A percentile compares a stretch with the other conserved stretches of the same genome.
These are phyloP conservation scores for Cubamyces lactineus DNA, from an alignment of 768 basidiomycete species.

Conservation along the genomic window DNA sequence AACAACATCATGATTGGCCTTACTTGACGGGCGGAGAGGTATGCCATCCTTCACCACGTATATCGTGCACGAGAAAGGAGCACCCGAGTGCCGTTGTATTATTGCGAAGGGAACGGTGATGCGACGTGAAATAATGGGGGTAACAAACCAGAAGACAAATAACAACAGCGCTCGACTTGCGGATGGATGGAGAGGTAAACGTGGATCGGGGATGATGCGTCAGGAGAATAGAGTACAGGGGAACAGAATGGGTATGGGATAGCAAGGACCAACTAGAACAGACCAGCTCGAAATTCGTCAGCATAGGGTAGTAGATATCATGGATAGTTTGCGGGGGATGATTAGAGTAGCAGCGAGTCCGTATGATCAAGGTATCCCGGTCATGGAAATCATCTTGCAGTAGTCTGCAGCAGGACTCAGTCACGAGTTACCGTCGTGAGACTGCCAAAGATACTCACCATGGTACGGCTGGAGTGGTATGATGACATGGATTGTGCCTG, in stretches of 20 bases:
- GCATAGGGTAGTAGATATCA: conserved; percentile 31
- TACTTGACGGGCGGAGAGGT: too few relatives aligned
- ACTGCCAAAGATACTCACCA: conserved; percentile 50
- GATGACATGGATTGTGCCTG: conserved; percentile 71
- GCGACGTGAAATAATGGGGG: conserved; percentile 24
- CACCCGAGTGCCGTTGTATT: conserved; percentile 24
- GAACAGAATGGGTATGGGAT: conserved; percentile 33
- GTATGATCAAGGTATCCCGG: conserved; percentile 19
- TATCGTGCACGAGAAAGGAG: background rate
- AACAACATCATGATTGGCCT: too few relatives aligned
- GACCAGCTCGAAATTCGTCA: conserved; percentile 34
- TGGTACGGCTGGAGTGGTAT: conserved; percentile 76
- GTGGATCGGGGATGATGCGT: conserved; percentile 23
- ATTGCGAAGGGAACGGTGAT: conserved; percentile 28
- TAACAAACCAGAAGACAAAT: conserved; percentile 19
- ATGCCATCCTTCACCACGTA: background rate
- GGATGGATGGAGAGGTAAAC: conserved; percentile 7
- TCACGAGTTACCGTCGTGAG: too few relatives aligned
- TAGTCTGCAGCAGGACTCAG: conserved; percentile 27
- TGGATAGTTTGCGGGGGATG: conserved; percentile 36
- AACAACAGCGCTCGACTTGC: conserved; percentile 28
- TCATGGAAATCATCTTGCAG: conserved; percentile 26
- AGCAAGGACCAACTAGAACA: conserved; percentile 29
- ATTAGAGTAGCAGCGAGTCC: conserved; percentile 25
- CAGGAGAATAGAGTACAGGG: conserved; percentile 31